Conservation (phyloP, 495 filamentous ascomycete species). For the Neurospora discreta region DNA sequence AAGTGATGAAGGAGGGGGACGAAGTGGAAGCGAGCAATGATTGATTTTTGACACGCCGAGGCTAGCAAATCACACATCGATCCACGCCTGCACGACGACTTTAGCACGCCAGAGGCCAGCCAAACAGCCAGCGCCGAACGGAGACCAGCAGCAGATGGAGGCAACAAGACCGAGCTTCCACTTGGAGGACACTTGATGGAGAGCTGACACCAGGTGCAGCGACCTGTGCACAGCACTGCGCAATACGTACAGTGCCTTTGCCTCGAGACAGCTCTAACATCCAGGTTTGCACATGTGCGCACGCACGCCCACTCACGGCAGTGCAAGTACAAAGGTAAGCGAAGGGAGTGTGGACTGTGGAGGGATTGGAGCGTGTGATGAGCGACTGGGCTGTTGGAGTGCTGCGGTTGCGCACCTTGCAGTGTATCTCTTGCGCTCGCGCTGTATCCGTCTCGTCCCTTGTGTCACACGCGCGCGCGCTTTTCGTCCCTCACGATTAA, state of each 20-base stretch:
- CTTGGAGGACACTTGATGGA: neutral
- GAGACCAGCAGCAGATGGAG: neutral
- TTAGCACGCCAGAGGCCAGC: neutral
- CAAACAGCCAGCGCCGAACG: no score
- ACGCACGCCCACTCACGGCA: neutral
- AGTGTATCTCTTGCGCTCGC: neutral
- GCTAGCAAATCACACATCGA: constrained; percentile 21
- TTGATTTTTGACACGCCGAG: constrained; percentile 17
- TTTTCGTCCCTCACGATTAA: neutral
- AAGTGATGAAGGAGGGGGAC: constrained; percentile 6
- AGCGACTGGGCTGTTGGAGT: neutral
- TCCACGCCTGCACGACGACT: neutral
- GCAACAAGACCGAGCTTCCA: neutral
- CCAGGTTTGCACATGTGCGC: neutral
- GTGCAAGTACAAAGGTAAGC: neutral
- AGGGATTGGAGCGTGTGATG: neutral
- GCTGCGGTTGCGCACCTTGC: neutral
- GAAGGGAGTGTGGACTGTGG: neutral
- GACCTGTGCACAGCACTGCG: neutral
- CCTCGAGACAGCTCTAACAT: neutral
- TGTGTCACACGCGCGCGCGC: neutral
- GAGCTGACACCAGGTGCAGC: neutral
- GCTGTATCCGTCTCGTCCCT: neutral
- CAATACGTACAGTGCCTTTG: neutral
- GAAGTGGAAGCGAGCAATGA: constrained; percentile 10